phyloP scores from a whole-genome alignment of 192 early-diverging fungal genomes.

The Rhizophagus clarus region DNA sequence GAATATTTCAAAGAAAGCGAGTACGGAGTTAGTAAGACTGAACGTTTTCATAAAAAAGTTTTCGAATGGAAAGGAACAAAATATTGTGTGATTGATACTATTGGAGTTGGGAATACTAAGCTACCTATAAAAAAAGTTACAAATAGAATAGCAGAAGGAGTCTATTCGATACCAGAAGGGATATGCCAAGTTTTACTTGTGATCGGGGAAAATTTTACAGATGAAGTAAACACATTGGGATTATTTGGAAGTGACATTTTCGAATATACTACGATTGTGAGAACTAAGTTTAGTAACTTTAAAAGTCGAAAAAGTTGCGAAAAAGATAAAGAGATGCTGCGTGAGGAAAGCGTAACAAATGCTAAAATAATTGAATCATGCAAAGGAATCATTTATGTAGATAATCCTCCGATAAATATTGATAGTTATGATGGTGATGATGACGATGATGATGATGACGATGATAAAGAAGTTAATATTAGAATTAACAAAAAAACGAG shows the following conservation, averaged over 20 bases:
- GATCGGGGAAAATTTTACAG: not conserved
- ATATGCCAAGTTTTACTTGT: slow-evolving; percentile 1
- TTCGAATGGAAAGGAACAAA: not conserved
- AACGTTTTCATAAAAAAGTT: not conserved
- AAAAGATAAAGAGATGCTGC: not conserved
- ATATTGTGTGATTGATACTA: slow-evolving; percentile 9
- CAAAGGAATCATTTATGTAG: not conserved
- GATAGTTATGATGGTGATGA: too few relatives aligned
- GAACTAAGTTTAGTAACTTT: slow-evolving; percentile 10
- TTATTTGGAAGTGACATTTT: not conserved
- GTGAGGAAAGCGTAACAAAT: not conserved
- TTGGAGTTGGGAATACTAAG: not conserved
- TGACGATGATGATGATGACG: not conserved
- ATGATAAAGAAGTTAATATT: not conserved
- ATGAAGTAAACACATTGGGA: not conserved
- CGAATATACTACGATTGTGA: slow-evolving; percentile 12
- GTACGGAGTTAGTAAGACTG: too few relatives aligned
- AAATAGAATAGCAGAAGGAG: not conserved
- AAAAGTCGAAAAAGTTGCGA: not conserved
- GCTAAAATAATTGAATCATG: not conserved
- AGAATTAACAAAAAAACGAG: not conserved
- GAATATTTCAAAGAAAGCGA: too few relatives aligned
- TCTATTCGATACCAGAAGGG: not conserved
- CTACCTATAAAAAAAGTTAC: not conserved
- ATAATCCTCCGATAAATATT: slow-evolving; percentile 7